These are phyloP conservation scores for Penicillium aurantiogriseum DNA, from an alignment of 2,329 filamentous ascomycete genomes.

Conservation along the genomic window DNA sequence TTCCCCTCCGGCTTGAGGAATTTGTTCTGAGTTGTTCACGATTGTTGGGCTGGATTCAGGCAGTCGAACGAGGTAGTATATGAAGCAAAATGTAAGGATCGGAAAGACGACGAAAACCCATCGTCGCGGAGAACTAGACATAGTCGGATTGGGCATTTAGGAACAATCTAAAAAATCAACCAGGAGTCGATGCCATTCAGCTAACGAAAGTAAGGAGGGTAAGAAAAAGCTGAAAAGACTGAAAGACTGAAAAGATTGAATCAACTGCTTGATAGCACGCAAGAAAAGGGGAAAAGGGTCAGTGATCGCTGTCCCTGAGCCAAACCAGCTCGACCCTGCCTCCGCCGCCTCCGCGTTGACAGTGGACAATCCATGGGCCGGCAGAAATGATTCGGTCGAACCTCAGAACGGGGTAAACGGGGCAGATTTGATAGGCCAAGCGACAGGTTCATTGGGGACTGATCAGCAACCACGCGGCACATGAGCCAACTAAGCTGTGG, in stretches of 20 bases:
- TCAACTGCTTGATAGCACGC: conserved; percentile 12
- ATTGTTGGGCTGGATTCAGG: conserved; percentile 7
- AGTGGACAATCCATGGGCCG: conserved; percentile 19
- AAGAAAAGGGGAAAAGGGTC: conserved; percentile 13
- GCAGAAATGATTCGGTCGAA: conserved; percentile 15
- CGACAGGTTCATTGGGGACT: conserved; percentile 12
- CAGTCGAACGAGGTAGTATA: conserved; percentile 20
- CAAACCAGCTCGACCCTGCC: conserved; percentile 12
- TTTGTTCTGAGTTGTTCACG: conserved; percentile 3
- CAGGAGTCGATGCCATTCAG: conserved; percentile 7
- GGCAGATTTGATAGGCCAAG: conserved; percentile 19
- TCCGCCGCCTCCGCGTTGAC: neutral
- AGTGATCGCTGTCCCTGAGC: conserved; percentile 11
- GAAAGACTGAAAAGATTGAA: neutral
- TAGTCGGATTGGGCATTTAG: conserved; percentile 9
- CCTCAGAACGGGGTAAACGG: conserved; percentile 6
- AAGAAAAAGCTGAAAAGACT: neutral
- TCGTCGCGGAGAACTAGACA: conserved; percentile 25
- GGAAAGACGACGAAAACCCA: conserved; percentile 26
- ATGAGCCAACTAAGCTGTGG: conserved; percentile 20
- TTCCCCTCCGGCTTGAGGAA: conserved; percentile 5
- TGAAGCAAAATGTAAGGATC: conserved; percentile 19
- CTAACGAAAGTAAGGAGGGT: neutral
- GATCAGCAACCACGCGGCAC: conserved; percentile 27
- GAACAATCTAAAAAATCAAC: neutral